These are phyloP conservation scores for Cutaneotrichosporon cyanovorans DNA, from an alignment of 1,284 basidiomycete genomes.

Conservation along the genomic window DNA sequence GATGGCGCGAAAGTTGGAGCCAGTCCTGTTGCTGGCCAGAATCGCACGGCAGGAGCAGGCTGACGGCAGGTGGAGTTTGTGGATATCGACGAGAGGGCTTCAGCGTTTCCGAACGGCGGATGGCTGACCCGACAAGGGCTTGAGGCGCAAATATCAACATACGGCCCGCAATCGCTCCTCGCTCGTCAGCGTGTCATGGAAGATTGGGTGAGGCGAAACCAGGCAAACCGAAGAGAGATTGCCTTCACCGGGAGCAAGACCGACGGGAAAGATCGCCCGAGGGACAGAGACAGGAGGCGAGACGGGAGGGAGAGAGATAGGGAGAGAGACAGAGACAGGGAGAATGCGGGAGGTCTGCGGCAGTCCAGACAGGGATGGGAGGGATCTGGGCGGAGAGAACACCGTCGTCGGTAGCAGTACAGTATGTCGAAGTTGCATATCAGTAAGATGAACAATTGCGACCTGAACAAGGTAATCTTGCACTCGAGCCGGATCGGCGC, in stretches of 20 bases:
- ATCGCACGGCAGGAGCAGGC: background rate
- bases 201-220: slow-evolving; percentile 52
- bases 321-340: slow-evolving; percentile 1
- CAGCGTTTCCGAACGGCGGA: slow-evolving; percentile 60
- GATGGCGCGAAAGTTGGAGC: background rate
- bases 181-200: slow-evolving; percentile 54
- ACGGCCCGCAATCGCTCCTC: slow-evolving; percentile 36
- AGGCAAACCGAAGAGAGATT: slow-evolving; percentile 55
- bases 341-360: slow-evolving; percentile 1
- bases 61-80: slow-evolving; percentile 65
- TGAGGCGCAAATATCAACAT: slow-evolving; percentile 17
- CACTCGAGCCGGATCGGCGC: too few relatives aligned
- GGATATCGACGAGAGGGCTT: slow-evolving; percentile 73
- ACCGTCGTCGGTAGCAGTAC: background rate
- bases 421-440: background rate
- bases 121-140: slow-evolving; percentile 33
- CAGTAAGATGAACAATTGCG: too few relatives aligned
- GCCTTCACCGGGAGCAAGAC: slow-evolving; percentile 48
- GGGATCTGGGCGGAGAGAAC: background rate
- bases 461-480: too few relatives aligned
- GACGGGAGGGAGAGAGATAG: slow-evolving; percentile 15
- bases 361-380: slow-evolving; percentile 1
- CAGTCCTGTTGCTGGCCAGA: background rate
- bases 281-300: slow-evolving; percentile 11
- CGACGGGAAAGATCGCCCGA: slow-evolving; percentile 9